A percentile compares a stretch with the other conserved stretches of the same genome.
Conservation (phyloP, 306 rosid species). For the Medicago lupulina region DNA sequence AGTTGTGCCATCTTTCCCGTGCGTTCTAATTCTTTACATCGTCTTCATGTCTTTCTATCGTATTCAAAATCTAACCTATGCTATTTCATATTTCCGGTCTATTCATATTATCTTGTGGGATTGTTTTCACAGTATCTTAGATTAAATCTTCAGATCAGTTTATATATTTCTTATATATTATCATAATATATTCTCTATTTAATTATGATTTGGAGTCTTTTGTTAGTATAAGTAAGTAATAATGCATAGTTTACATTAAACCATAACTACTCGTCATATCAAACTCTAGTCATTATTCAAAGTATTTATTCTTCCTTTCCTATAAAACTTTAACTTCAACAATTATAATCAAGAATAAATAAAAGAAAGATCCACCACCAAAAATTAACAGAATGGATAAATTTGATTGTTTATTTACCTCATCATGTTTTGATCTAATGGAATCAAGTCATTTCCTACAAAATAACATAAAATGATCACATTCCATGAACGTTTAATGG, state of each 20-base stretch:
- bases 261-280: background rate
- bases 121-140: background rate
- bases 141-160: background rate
- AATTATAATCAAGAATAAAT: background rate
- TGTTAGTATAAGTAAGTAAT: background rate
- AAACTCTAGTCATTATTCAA: background rate
- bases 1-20: too few relatives aligned
- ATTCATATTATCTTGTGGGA: background rate
- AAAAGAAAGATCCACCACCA: background rate
- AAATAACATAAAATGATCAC: constrained; percentile 18
- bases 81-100: background rate
- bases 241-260: background rate
- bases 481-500: background rate
- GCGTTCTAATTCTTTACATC: too few relatives aligned
- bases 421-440: constrained; percentile 13
- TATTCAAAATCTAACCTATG: too few relatives aligned
- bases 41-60: too few relatives aligned
- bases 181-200: background rate
- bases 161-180: background rate
- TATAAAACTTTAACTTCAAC: background rate
- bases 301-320: background rate
- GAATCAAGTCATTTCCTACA: constrained; percentile 29
- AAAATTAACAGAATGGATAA: background rate
- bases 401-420: constrained; percentile 19
- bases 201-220: background rate